Evolutionary conservation across 2,329 filamentous ascomycete species (phyloP).

Genomic region (Alternaria arbusti): DNA sequence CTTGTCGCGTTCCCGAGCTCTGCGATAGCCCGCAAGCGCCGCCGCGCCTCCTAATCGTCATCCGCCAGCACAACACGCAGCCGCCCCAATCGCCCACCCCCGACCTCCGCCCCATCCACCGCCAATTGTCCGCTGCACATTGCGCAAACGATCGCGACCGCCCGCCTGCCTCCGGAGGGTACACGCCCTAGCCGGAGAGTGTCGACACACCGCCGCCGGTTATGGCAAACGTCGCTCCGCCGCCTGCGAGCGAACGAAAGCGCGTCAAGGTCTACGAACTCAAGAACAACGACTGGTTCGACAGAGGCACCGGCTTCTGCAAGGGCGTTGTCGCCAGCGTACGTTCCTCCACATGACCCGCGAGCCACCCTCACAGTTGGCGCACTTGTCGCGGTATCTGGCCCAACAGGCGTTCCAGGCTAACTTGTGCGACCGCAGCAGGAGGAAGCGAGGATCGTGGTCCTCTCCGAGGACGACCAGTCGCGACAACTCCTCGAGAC

Average conservation of each 20-base stretch:
- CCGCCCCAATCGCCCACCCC: conserved; percentile 17
- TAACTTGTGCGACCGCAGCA: conserved; percentile 60
- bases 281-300: conserved; percentile 98
- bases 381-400: conserved; percentile 20
- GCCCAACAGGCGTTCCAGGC: conserved; percentile 27
- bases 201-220: conserved; percentile 8
- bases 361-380: conserved; percentile 1
- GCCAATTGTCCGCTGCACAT: conserved; percentile 15
- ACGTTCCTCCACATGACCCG: conserved; percentile 49
- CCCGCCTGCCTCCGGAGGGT: conserved; percentile 37
- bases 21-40: conserved; percentile 11
- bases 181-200: conserved; percentile 37
- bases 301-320: conserved; percentile 95
- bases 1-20: conserved; percentile 9
- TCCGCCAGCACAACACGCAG: conserved; percentile 22
- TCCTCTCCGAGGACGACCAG: conserved; percentile 92
- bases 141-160: conserved; percentile 35
- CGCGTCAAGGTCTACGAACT: conserved; percentile 99
- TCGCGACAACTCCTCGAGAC: conserved; percentile 85
- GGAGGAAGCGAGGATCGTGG: conserved; percentile 86
- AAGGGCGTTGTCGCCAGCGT: conserved; percentile 77
- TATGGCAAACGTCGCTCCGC: conserved; percentile 38
- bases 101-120: conserved; percentile 22
- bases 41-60: conserved; percentile 24
- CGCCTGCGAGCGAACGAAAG: conserved; percentile 59